A percentile compares a stretch with the other conserved stretches of the same genome.
Conservation (phyloP, 768 basidiomycete species). For the Mycena haematopus region DNA sequence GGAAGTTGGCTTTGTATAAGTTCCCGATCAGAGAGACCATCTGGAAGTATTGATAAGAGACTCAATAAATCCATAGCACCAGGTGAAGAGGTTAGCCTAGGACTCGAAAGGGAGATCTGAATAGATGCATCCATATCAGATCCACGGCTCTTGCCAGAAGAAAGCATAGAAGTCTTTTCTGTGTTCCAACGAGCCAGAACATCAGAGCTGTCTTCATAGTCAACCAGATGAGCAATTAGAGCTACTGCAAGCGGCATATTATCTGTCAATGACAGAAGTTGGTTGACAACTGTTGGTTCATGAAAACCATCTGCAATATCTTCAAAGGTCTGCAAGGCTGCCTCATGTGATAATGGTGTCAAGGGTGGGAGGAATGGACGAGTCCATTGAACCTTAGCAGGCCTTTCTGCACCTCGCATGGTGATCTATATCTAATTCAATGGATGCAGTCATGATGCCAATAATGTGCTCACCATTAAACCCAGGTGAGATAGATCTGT, state of each 20-base stretch:
- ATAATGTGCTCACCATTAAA: neutral
- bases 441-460: neutral
- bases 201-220: neutral
- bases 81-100: neutral
- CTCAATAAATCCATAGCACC: neutral
- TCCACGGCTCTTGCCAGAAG: neutral
- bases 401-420: neutral
- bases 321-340: neutral
- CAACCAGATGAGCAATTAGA: slow-evolving; percentile 1
- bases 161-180: neutral
- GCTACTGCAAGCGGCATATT: neutral
- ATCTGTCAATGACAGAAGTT: neutral
- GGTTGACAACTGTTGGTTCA: neutral
- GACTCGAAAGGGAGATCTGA: neutral
- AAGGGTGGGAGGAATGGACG: neutral
- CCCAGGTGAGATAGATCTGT: neutral
- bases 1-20: neutral
- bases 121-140: neutral
- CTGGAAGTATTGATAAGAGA: neutral
- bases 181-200: neutral
- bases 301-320: neutral
- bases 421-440: neutral
- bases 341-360: neutral
- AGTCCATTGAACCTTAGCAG: slow-evolving; percentile 1
- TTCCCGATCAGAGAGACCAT: neutral